These are phyloP conservation scores for Mimosa bimucronata DNA, from an alignment of 306 rosid species.

Conservation along the genomic window DNA sequence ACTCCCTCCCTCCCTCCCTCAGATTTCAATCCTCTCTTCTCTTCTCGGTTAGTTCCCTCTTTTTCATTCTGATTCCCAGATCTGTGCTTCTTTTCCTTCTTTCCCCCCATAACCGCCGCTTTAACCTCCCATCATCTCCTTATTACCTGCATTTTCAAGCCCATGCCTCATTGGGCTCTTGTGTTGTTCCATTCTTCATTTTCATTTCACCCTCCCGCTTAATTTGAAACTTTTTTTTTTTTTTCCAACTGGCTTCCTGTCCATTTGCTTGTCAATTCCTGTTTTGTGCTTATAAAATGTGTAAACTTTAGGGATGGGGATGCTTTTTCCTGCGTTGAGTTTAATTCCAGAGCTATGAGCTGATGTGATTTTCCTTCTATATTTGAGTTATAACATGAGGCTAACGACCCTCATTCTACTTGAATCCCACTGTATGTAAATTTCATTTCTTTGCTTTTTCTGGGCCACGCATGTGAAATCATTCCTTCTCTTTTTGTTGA, in stretches of 20 bases:
- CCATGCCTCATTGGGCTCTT: neutral
- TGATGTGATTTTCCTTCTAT: neutral
- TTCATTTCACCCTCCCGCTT: neutral
- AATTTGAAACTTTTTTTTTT: constrained; percentile 24
- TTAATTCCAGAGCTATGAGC: neutral
- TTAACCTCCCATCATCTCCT: no score
- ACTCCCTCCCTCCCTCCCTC: neutral
- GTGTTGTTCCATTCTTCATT: neutral
- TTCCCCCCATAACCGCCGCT: no score
- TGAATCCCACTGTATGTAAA: constrained; percentile 29
- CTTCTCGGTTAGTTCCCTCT: constrained; percentile 35
- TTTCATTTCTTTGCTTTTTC: neutral
- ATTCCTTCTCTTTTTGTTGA: constrained; percentile 28
- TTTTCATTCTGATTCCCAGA: constrained; percentile 36
- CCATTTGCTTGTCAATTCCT: constrained; percentile 1
- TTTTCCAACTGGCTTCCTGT: neutral
- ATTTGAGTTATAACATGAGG: neutral
- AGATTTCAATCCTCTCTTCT: neutral
- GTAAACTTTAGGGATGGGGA: neutral
- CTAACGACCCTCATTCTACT: neutral
- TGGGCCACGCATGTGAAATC: constrained; percentile 3
- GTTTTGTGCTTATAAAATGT: neutral
- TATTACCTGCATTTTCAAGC: neutral
- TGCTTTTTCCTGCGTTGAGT: neutral
- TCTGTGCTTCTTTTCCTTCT: constrained; percentile 36